These are phyloP conservation scores for Diaporthe eres DNA, from an alignment of 2,329 filamentous ascomycete genomes.

Conservation along the genomic window DNA sequence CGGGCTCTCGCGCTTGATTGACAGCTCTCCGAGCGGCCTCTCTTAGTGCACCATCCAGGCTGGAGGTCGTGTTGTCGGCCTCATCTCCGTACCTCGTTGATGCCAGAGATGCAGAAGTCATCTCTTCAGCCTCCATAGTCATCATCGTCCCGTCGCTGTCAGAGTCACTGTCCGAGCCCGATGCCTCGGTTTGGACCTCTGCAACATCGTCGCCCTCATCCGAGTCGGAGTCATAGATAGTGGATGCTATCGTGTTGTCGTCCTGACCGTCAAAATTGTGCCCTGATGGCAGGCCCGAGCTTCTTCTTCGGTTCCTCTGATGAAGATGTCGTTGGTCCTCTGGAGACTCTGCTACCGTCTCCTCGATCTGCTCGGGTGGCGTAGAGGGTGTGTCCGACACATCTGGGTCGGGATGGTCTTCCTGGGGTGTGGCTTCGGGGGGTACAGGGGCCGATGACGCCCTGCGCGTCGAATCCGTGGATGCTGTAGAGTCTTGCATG, in stretches of 20 bases:
- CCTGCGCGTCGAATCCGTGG: conserved; percentile 78
- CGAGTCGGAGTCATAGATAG: conserved; percentile 79
- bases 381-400: conserved; percentile 73
- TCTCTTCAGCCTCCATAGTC: conserved; percentile 85
- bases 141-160: conserved; percentile 84
- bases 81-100: conserved; percentile 70
- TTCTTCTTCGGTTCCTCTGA: conserved; percentile 73
- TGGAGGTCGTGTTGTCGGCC: conserved; percentile 75
- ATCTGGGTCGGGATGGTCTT: conserved; percentile 57
- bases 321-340: conserved; percentile 76
- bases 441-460: conserved; percentile 71
- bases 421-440: conserved; percentile 46
- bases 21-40: conserved; percentile 83
- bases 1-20: conserved; percentile 72
- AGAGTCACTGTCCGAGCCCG: conserved; percentile 63
- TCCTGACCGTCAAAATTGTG: conserved; percentile 66
- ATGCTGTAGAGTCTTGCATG: conserved; percentile 86
- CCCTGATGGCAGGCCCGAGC: conserved; percentile 76
- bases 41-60: conserved; percentile 82
- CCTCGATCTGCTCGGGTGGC: conserved; percentile 72
- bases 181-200: conserved; percentile 66
- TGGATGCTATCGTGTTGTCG: conserved; percentile 80
- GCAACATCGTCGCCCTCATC: conserved; percentile 69
- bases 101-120: conserved; percentile 76
- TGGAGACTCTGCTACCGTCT: conserved; percentile 70